phyloP scores from a whole-genome alignment of 495 filamentous ascomycete genomes.

The Daldinia vernicosa region DNA sequence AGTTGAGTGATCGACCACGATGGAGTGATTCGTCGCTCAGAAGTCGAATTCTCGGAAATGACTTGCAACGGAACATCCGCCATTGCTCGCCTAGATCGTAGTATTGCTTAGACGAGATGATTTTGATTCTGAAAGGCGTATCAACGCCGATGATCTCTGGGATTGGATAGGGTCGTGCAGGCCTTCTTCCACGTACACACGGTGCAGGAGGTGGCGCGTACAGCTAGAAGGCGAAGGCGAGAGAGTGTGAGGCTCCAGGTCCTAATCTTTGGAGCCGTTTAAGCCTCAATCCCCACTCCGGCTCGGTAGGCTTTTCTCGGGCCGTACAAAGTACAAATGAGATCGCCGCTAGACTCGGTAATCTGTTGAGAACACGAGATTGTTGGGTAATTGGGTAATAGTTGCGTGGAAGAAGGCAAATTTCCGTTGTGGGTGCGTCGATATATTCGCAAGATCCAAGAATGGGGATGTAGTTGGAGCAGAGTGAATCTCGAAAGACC shows the following conservation, averaged over 20 bases:
- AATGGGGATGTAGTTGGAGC: constrained; percentile 34
- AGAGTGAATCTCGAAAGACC: background rate
- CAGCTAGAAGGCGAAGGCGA: background rate
- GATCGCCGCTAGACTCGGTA: constrained; percentile 7
- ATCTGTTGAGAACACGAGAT: constrained; percentile 31
- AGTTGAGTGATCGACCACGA: constrained; percentile 90
- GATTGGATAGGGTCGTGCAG: constrained; percentile 14
- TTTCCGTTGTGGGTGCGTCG: constrained; percentile 4
- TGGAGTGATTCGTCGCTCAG: constrained; percentile 89
- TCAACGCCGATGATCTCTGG: constrained; percentile 15
- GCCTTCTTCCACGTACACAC: constrained; percentile 15
- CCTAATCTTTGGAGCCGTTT: constrained; percentile 7
- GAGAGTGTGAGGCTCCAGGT: constrained; percentile 36
- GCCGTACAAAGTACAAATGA: constrained; percentile 38
- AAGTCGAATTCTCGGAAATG: constrained; percentile 74
- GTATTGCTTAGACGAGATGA: constrained; percentile 44
- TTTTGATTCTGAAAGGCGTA: constrained; percentile 36
- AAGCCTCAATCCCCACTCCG: constrained; percentile 20
- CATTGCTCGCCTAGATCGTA: constrained; percentile 60
- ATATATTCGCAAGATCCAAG: constrained; percentile 4
- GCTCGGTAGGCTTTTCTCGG: constrained; percentile 28
- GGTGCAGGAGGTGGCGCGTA: constrained; percentile 12
- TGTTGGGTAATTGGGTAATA: constrained; percentile 40
- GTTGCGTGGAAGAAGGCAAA: constrained; percentile 33
- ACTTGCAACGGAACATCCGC: constrained; percentile 86